These are phyloP conservation scores for Stropharia rugosoannulata DNA, from an alignment of 768 basidiomycete genomes.

Conservation along the genomic window DNA sequence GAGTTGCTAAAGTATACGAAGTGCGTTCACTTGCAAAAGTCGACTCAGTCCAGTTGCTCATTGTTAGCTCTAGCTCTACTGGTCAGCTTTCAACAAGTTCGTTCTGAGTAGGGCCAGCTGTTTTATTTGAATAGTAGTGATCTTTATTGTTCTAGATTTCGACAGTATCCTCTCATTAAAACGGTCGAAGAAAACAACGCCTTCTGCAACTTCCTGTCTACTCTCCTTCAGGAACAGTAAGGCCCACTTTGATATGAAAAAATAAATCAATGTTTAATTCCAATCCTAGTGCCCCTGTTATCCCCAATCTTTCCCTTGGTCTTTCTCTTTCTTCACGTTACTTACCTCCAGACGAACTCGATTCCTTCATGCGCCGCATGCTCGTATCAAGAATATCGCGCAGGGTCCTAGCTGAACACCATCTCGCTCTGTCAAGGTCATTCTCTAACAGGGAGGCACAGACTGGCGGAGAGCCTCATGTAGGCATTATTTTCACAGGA, in stretches of 20 bases:
- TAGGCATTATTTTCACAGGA: conserved; percentile 83
- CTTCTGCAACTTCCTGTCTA: conserved; percentile 73
- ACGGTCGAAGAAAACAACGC: conserved; percentile 71
- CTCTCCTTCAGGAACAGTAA: conserved; percentile 76
- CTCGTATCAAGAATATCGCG: conserved; percentile 87
- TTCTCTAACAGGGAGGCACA: conserved; percentile 36
- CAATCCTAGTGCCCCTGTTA: conserved; percentile 60
- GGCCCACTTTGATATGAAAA: conserved; percentile 19
- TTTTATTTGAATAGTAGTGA: conserved; percentile 1
- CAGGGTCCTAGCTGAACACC: conserved; percentile 86
- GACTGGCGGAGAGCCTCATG: conserved; percentile 52
- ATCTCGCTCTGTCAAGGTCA: conserved; percentile 74
- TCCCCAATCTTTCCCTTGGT: conserved; percentile 80
- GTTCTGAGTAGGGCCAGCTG: conserved; percentile 3
- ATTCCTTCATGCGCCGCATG: conserved; percentile 90
- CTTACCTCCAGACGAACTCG: conserved; percentile 74
- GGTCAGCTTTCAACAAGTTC: conserved; percentile 85
- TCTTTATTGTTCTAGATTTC: conserved; percentile 47
- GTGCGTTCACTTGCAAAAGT: conserved; percentile 35
- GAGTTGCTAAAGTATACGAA: conserved; percentile 81
- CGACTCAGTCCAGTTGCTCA: not conserved
- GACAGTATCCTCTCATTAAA: conserved; percentile 71
- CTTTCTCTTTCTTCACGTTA: conserved; percentile 82
- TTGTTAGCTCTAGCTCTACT: conserved; percentile 60
- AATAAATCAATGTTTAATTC: not conserved